Conservation (phyloP, 2,329 filamentous ascomycete genomes). For the Lecanicillium sp. region DNA sequence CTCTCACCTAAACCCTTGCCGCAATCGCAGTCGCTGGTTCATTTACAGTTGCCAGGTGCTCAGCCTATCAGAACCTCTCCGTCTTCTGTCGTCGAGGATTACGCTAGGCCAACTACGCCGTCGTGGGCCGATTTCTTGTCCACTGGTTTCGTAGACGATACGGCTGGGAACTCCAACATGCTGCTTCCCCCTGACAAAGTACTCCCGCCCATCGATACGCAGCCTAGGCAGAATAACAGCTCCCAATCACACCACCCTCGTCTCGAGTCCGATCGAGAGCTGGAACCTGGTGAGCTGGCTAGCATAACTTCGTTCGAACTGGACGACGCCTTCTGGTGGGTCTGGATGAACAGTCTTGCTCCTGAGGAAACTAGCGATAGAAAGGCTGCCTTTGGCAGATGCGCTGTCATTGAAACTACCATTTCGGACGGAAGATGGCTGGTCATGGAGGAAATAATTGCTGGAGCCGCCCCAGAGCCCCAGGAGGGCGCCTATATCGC, state of each 20-base stretch:
- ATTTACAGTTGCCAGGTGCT: constrained; percentile 9
- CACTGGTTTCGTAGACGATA: constrained; percentile 78
- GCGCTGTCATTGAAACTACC: constrained; percentile 81
- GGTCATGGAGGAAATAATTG: constrained; percentile 92
- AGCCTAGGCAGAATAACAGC: constrained; percentile 59
- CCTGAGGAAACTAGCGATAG: constrained; percentile 77
- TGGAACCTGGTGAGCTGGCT: constrained; percentile 89
- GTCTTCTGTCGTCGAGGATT: constrained; percentile 55
- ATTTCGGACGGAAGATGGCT: constrained; percentile 81
- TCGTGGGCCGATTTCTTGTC: constrained; percentile 98
- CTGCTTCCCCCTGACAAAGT: constrained; percentile 88
- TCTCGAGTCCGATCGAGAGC: constrained; percentile 55
- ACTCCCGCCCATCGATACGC: constrained; percentile 71
- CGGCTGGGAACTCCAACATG: constrained; percentile 55
- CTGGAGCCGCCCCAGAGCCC: constrained; percentile 79
- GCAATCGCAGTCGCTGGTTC: constrained; percentile 7
- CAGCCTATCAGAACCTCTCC: constrained; percentile 58
- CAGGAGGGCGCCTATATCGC: constrained; percentile 82
- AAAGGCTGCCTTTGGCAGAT: constrained; percentile 90
- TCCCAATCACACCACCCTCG: constrained; percentile 75
- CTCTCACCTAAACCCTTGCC: constrained; percentile 28
- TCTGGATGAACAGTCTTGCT: constrained; percentile 96
- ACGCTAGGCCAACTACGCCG: constrained; percentile 82
- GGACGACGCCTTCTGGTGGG: constrained; percentile 98
- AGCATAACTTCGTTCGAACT: constrained; percentile 81